Base-by-base conservation (phyloP, 768 basidiomycete species). In the Suillus bovinus region DNA sequence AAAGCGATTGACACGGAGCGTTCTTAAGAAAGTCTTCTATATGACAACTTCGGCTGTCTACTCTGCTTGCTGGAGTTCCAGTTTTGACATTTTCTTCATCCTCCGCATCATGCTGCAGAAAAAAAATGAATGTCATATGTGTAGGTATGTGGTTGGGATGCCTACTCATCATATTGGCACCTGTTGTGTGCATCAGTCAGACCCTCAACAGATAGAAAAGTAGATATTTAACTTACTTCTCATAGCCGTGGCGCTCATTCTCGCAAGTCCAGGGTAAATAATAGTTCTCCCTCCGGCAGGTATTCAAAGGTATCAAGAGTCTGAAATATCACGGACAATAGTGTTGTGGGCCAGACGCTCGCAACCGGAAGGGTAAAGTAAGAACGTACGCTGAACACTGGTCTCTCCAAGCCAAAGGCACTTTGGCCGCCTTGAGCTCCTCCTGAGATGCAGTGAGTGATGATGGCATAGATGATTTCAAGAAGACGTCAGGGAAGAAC, bases 261-360 rank as follows among this genome's bases (percentile, higher is more conserved):
- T 94, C 91, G 74, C 94, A 96, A 67, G 95, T 88, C 94, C 94
- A 97, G n/a, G 92, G 89, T 69, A 91, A 75, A 74, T 94, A 97
- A 58, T 77, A 78, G 56, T 85, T 85, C 70, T 91, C 81, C 74
- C 84, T 87, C 68, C 94, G 86, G 76, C 94, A 97, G 65, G 87
- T 78, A 72, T 97, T 96, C 63, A 97, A 79, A 24, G 94, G 94
- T 57, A 97, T 84, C 66, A 96, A 79, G 31, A 96, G 81, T 60
- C 94, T 97, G 68, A 42, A 63, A 31, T 46, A 17, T 29, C 61
- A 61, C 52, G 38, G 16, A 17, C 16, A 36, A 16, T 61, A 61
- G 24, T 65, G 41, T 67, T 44, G 60, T 58, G 34, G 61, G 60
- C 66, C 38, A 56, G 27, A 22, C n/a, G 57, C 34, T 59, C 41